Evolutionary conservation across 1,139 yeast species (phyloP).

Genomic region (Geotrichum australiense): DNA sequence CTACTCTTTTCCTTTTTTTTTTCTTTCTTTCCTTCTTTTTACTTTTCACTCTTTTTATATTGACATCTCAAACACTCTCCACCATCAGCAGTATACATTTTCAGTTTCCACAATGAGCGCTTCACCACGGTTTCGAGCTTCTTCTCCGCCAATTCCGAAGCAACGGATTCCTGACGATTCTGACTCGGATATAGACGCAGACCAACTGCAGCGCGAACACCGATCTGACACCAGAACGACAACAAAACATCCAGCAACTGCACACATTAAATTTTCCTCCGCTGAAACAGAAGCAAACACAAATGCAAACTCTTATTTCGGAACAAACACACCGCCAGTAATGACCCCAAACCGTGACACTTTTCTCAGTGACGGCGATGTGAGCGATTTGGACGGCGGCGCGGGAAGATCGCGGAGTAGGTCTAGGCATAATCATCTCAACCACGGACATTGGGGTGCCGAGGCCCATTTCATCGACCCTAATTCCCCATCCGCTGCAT

Average conservation of each 20-base stretch:
- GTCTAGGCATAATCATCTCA: too few species aligned
- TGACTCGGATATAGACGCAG: neutral
- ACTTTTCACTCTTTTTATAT: neutral
- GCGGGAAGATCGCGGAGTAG: slow-evolving; percentile 8
- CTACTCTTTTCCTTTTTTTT: neutral
- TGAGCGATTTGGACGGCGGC: slow-evolving; percentile 11
- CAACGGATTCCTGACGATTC: neutral
- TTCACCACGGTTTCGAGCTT: neutral
- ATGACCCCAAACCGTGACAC: slow-evolving; percentile 2
- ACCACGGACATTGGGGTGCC: slow-evolving; percentile 8
- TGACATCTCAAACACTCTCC: neutral
- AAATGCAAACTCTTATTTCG: slow-evolving; percentile 16
- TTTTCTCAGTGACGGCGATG: slow-evolving; percentile 6
- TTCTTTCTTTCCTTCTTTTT: neutral
- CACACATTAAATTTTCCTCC: slow-evolving; percentile 13
- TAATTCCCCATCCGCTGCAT: slow-evolving; percentile 18
- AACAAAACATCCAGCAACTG: slow-evolving; percentile 1
- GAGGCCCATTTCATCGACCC: slow-evolving; percentile 13
- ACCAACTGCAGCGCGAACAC: neutral
- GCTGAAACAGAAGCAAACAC: slow-evolving; percentile 17
- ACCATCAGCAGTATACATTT: neutral
- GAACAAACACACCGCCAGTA: slow-evolving; percentile 3
- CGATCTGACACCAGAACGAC: neutral
- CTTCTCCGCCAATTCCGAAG: slow-evolving; percentile 8
- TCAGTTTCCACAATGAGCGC: neutral